Conservation (phyloP, 192 early-diverging fungal genomes). For the Rhizoclosmatium globosum region DNA sequence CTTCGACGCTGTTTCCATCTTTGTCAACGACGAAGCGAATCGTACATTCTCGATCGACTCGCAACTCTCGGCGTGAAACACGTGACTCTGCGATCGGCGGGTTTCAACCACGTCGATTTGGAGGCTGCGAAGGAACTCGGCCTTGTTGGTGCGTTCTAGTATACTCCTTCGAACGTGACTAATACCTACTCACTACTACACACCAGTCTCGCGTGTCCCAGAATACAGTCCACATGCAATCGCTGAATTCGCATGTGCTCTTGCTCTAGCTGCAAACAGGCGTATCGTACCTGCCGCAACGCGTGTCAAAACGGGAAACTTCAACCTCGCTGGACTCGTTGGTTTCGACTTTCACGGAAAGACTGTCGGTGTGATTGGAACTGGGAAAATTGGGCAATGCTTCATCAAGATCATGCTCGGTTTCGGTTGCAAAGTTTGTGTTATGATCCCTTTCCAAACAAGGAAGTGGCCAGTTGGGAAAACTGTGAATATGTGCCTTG, state of each 20-base stretch:
- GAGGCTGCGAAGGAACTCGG: constrained; percentile 25
- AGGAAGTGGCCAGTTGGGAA: constrained; percentile 34
- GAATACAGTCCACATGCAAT: constrained; percentile 57
- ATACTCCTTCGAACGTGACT: too few relatives aligned
- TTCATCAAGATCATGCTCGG: constrained; percentile 55
- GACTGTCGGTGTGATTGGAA: constrained; percentile 54
- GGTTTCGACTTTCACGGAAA: constrained; percentile 59
- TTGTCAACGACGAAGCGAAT: constrained; percentile 50
- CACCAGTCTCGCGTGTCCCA: constrained; percentile 52
- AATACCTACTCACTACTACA: too few relatives aligned
- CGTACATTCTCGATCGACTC: constrained; percentile 31
- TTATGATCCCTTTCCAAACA: constrained; percentile 50
- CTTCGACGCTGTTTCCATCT: constrained; percentile 13
- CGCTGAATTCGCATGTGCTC: constrained; percentile 55
- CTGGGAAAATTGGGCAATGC: constrained; percentile 52
- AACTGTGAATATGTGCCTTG: constrained; percentile 42
- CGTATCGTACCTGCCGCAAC: constrained; percentile 45
- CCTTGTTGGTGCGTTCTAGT: not conserved
- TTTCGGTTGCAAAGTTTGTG: constrained; percentile 55
- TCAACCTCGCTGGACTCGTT: constrained; percentile 46
- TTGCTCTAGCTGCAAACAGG: constrained; percentile 50
- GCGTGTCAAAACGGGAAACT: constrained; percentile 45
- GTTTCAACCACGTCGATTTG: constrained; percentile 56
- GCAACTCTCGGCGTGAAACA: constrained; percentile 38
- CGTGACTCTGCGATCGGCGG: constrained; percentile 56